These are phyloP conservation scores for Neurospora sp. DNA, from an alignment of 495 filamentous ascomycete species.

Conservation along the genomic window DNA sequence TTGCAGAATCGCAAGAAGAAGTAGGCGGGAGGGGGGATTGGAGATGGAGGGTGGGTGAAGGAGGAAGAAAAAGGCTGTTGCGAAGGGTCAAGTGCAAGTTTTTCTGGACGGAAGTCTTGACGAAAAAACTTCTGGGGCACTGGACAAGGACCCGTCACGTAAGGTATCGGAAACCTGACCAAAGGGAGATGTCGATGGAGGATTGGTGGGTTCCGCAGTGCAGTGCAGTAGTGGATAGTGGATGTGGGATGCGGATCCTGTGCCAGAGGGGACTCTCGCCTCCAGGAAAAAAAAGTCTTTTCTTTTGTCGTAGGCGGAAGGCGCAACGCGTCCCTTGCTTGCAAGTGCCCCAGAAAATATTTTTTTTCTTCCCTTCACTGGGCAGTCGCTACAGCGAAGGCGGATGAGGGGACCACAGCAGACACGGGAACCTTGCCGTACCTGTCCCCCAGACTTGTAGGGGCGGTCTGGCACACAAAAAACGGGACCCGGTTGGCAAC, in stretches of 20 bases:
- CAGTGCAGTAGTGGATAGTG: background rate
- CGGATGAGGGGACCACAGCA: background rate
- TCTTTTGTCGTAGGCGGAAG: background rate
- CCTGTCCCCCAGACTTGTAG: background rate
- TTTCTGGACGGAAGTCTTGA: background rate
- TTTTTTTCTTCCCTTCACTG: background rate
- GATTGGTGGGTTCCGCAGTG: background rate
- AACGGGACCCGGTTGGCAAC: background rate
- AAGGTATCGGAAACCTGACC: background rate
- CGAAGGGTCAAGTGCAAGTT: background rate
- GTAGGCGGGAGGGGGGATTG: background rate
- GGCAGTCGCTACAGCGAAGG: background rate
- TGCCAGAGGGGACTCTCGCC: background rate
- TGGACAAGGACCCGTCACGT: background rate
- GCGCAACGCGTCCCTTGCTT: background rate
- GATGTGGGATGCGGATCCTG: background rate
- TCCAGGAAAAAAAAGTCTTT: background rate
- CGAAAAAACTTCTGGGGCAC: background rate
- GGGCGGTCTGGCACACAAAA: background rate
- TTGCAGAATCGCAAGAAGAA: background rate
- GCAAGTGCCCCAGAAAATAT: background rate
- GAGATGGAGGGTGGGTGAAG: background rate
- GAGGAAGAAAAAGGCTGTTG: background rate
- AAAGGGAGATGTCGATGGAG: background rate
- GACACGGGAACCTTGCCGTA: background rate